Conservation (phyloP, 768 basidiomycete genomes). For the Hydnomerulius pinastri region DNA sequence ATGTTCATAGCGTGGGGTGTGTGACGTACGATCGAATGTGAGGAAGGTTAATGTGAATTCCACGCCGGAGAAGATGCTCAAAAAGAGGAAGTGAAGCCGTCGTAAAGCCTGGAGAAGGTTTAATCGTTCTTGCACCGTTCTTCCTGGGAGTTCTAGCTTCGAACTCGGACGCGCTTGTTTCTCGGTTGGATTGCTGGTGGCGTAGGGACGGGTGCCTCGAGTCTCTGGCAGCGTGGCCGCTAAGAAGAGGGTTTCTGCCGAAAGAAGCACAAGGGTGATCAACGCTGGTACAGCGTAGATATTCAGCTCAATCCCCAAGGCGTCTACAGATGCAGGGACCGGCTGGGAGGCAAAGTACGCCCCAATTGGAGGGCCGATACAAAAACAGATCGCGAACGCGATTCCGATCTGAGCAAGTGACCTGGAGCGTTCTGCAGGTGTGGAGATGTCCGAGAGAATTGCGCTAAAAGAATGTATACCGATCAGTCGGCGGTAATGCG, state of each 20-base stretch:
- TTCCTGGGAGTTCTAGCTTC: constrained; percentile 14
- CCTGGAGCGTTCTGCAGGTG: constrained; percentile 75
- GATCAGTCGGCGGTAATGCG: neutral
- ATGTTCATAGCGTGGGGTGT: neutral
- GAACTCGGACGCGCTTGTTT: constrained; percentile 14
- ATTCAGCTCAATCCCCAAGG: constrained; percentile 70
- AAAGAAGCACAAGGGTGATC: constrained; percentile 76
- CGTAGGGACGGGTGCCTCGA: constrained; percentile 43
- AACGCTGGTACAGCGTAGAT: constrained; percentile 90
- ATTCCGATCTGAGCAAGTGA: constrained; percentile 93
- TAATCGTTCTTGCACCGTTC: constrained; percentile 51
- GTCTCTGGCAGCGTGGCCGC: constrained; percentile 83
- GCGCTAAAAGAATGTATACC: constrained; percentile 53
- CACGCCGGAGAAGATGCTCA: constrained; percentile 90
- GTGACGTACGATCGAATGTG: constrained; percentile 77
- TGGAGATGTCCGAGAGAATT: constrained; percentile 89
- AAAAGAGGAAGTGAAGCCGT: constrained; percentile 78
- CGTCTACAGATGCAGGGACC: constrained; percentile 56
- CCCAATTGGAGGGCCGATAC: constrained; percentile 89
- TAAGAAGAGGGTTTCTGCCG: constrained; percentile 81
- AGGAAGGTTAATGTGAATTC: constrained; percentile 97
- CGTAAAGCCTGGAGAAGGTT: constrained; percentile 59
- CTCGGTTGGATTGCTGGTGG: constrained; percentile 20
- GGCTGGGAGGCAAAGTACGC: constrained; percentile 95
- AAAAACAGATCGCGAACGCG: constrained; percentile 95